Percentiles rank a stretch among this genome's conserved stretches.
Evolutionary conservation across 2,329 filamentous ascomycete species (phyloP).

Genomic region (Ophiocordyceps robertsii): DNA sequence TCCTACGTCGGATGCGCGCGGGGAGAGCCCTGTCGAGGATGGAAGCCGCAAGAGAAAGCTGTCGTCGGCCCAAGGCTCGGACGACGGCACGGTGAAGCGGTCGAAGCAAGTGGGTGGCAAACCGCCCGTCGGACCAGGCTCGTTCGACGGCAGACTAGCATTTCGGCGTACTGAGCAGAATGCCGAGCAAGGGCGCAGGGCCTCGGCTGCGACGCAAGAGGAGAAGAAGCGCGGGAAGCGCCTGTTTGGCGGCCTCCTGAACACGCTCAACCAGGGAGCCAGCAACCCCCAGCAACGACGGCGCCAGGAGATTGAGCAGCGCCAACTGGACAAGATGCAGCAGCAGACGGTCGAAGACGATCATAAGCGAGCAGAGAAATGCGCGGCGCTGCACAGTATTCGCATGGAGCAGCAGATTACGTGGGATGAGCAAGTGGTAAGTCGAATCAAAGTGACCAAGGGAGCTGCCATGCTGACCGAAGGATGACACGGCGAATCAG

Average conservation of each 20-base stretch:
- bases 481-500: conserved; percentile 25
- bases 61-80: conserved; percentile 7
- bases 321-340: conserved; percentile 63
- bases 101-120: background rate
- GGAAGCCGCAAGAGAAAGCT: conserved; percentile 16
- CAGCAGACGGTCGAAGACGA: conserved; percentile 60
- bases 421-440: conserved; percentile 65
- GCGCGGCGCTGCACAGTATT: conserved; percentile 45
- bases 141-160: background rate
- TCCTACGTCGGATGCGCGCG: background rate
- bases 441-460: background rate
- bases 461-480: background rate
- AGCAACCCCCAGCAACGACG: conserved; percentile 50
- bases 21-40: conserved; percentile 1
- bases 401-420: conserved; percentile 57
- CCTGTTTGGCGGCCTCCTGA: conserved; percentile 72
- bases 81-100: conserved; percentile 12
- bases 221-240: conserved; percentile 77
- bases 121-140: background rate
- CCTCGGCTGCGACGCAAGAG: conserved; percentile 32
- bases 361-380: conserved; percentile 50
- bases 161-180: no score
- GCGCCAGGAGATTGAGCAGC: conserved; percentile 68
- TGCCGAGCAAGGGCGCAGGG: conserved; percentile 1
- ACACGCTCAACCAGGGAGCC: conserved; percentile 62